A percentile compares a stretch with the other conserved stretches of the same genome.
Evolutionary conservation across 1,284 basidiomycete species (phyloP).

Genomic region (Cutaneotrichosporon curvatum): DNA sequence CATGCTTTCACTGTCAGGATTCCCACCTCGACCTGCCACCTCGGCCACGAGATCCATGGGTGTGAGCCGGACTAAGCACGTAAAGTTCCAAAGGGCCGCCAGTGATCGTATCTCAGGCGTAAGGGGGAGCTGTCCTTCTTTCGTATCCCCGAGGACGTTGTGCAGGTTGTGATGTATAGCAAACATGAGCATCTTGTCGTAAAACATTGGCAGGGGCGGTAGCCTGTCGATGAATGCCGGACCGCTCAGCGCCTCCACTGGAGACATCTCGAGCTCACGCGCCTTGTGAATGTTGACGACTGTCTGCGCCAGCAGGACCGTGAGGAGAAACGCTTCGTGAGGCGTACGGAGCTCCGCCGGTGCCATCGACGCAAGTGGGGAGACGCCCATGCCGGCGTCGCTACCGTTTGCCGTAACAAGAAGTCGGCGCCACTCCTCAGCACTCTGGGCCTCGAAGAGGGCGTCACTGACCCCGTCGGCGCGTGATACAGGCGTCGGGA

Average conservation of each 20-base stretch:
- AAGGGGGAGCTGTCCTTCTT: too few relatives aligned
- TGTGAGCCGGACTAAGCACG: conserved; percentile 3
- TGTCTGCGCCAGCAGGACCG: conserved; percentile 2
- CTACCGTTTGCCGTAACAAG: too few relatives aligned
- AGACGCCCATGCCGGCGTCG: too few relatives aligned
- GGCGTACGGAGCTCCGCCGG: too few relatives aligned
- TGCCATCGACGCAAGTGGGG: too few relatives aligned
- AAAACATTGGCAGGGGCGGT: background rate
- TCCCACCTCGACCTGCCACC: conserved; percentile 4
- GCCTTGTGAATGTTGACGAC: conserved; percentile 6
- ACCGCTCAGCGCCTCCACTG: background rate
- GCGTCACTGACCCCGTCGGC: conserved; percentile 9
- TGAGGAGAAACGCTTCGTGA: conserved; percentile 1
- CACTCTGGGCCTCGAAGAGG: conserved; percentile 10
- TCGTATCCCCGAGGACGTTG: too few relatives aligned
- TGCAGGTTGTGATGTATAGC: background rate
- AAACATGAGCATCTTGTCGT: background rate
- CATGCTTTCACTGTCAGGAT: background rate
- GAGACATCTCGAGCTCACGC: background rate
- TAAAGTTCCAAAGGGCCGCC: conserved; percentile 7
- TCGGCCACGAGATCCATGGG: conserved; percentile 6
- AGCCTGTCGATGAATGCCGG: background rate
- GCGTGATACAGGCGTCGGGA: background rate
- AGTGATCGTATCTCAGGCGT: conserved; percentile 1
- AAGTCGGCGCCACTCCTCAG: conserved; percentile 5